Base-by-base conservation (phyloP, 2,329 filamentous ascomycete genomes). In the Paecilomyces dactylethromorphus region DNA sequence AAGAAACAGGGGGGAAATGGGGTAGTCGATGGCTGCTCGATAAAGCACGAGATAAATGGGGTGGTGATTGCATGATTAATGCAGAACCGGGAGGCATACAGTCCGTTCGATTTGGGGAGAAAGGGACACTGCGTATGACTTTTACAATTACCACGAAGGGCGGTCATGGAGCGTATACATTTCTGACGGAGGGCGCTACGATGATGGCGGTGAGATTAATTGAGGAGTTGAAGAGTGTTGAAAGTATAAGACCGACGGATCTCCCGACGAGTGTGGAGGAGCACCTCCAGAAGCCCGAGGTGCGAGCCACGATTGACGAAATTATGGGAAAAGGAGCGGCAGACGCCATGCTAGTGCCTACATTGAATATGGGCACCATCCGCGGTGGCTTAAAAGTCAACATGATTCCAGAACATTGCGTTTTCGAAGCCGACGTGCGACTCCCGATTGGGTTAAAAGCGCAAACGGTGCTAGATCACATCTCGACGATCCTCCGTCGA, bases 341-440 rank as follows among this genome's bases (percentile, higher is more conserved):
- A 5, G 73, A 71, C 15, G 67, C 73, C 3, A 70, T 76, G 55
- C 72, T 74, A 8, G 56, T 68, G 49, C 70, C 75, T 0, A 78
- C 74, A 0, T 64, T 79, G 11, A 77, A 77, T 56, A 74, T 76
- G 35, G 76, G 76, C 10, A 72, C 69, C 4, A 72, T 78, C n/a
- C 63, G 67, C 26, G 76, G 75, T 5, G 76, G 76, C 2, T 59
- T 71, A 10, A 77, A 78, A 57, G 74, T 78, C 61, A 78, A 78
- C 59, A 75, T 75, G 65, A 77, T 78, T 26, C 74, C 76, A 0
- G 70, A 72, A 3, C 52, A 60, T 15, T 77, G 74, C 39, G 15
- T 18, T 53, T 76, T 78, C 58, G 74, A 77, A 60, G 68, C 69
- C 1, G 76, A 78, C 45, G 75, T 78, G 31, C 68, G 76, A 2